These are phyloP conservation scores for Phlegmacium glaucopus DNA, from an alignment of 768 basidiomycete genomes.

Conservation along the genomic window DNA sequence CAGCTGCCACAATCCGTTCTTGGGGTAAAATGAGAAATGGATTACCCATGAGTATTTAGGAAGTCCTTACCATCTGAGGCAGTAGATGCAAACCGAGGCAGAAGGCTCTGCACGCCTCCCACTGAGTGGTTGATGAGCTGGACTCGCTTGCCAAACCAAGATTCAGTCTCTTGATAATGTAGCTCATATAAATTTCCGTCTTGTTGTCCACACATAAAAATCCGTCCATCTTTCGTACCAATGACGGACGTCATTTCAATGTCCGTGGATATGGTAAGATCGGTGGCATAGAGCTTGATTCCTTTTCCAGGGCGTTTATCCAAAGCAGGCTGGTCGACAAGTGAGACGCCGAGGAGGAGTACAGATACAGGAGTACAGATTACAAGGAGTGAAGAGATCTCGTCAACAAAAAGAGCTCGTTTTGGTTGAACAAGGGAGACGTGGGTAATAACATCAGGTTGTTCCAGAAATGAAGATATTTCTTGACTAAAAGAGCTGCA, in stretches of 20 bases:
- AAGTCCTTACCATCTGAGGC: conserved; percentile 57
- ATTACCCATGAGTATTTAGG: background rate
- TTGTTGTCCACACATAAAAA: conserved; percentile 85
- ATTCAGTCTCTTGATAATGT: conserved; percentile 85
- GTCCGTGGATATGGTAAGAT: conserved; percentile 74
- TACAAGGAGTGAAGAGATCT: conserved; percentile 85
- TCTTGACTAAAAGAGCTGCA: conserved; percentile 56
- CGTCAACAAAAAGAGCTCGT: conserved; percentile 85
- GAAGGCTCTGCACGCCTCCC: conserved; percentile 70
- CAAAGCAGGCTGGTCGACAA: conserved; percentile 39
- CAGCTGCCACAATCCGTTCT: conserved; percentile 73
- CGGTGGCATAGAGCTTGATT: conserved; percentile 87
- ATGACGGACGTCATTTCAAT: conserved; percentile 84
- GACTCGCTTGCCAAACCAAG: conserved; percentile 88
- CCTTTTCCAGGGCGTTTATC: conserved; percentile 53
- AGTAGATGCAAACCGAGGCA: conserved; percentile 69
- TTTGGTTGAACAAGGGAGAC: conserved; percentile 89
- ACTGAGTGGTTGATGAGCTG: conserved; percentile 87
- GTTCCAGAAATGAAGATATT: conserved; percentile 88
- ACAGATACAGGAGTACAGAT: conserved; percentile 85
- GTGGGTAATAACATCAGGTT: conserved; percentile 84
- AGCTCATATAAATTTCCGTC: conserved; percentile 92
- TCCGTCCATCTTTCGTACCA: conserved; percentile 78
- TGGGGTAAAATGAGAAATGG: conserved; percentile 10
- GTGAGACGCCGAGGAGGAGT: conserved; percentile 80